Evolutionary conservation across 2,329 filamentous ascomycete species (phyloP).

Genomic region (Talaromyces sp.): DNA sequence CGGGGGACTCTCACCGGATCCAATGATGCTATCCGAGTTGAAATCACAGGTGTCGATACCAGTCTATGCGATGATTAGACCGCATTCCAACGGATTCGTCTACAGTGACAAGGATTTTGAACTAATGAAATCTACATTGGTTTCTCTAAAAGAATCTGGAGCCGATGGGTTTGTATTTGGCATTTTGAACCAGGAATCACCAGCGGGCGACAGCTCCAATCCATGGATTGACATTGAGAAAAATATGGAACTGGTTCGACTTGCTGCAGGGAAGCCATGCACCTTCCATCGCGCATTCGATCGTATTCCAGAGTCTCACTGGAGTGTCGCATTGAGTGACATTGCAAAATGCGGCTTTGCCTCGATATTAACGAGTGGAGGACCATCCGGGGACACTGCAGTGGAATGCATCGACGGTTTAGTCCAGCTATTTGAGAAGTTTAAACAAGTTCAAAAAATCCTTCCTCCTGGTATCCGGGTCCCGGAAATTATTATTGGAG

Average conservation of each 20-base stretch:
- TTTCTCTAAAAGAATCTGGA: conserved; percentile 33
- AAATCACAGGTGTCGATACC: conserved; percentile 39
- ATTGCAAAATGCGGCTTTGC: conserved; percentile 50
- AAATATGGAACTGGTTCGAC: conserved; percentile 46
- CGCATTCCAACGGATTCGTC: conserved; percentile 50
- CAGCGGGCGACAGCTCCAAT: neutral
- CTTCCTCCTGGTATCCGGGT: neutral
- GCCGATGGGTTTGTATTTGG: conserved; percentile 58
- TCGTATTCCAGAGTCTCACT: conserved; percentile 31
- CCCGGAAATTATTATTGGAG: conserved; percentile 54
- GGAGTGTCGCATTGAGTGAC: conserved; percentile 33
- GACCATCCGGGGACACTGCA: conserved; percentile 36
- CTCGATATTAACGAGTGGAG: conserved; percentile 54
- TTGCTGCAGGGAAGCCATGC: conserved; percentile 49
- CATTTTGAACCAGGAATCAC: conserved; percentile 35
- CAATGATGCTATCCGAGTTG: conserved; percentile 27
- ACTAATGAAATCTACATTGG: conserved; percentile 48
- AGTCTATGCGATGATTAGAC: conserved; percentile 58
- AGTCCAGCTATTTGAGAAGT: conserved; percentile 23
- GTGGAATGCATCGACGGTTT: conserved; percentile 39
- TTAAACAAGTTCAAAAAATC: neutral
- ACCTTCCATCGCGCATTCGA: conserved; percentile 62
- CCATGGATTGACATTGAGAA: conserved; percentile 43
- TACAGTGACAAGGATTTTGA: conserved; percentile 48
- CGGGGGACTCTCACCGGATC: conserved; percentile 20